These are phyloP conservation scores for Dalechampia spathulata DNA, from an alignment of 441 rosid species.

Conservation along the genomic window DNA sequence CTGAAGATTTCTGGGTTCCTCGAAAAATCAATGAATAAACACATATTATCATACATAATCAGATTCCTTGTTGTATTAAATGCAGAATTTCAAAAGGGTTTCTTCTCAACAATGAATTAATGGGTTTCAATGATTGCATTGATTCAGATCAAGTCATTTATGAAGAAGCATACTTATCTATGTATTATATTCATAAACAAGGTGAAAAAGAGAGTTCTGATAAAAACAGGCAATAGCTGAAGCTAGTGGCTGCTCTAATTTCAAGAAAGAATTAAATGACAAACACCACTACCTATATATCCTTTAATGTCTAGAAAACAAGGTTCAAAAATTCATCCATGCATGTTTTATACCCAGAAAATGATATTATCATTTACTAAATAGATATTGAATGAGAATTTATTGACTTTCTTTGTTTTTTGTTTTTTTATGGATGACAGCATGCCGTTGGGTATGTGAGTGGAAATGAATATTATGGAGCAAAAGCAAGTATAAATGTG, in stretches of 20 bases:
- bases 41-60: not conserved
- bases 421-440: constrained; percentile 41
- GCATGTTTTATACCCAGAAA: not conserved
- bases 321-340: not conserved
- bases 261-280: not conserved
- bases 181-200: too few species aligned
- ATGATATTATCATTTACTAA: not conserved
- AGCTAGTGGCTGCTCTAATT: not conserved
- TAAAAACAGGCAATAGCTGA: too few species aligned
- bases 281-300: not conserved
- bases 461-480: constrained; percentile 87
- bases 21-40: not conserved
- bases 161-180: too few species aligned
- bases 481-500: constrained; percentile 89
- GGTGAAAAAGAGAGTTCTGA: too few species aligned
- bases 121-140: too few species aligned
- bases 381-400: not conserved
- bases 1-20: not conserved
- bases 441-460: constrained; percentile 94
- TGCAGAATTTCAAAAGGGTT: constrained; percentile 4
- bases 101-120: too few species aligned
- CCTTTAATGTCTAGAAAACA: not conserved
- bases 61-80: not conserved
- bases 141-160: not conserved
- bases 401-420: not conserved